Base-by-base conservation (phyloP, 1,139 yeast genomes). In the Casaregolazyma suthepensis region DNA sequence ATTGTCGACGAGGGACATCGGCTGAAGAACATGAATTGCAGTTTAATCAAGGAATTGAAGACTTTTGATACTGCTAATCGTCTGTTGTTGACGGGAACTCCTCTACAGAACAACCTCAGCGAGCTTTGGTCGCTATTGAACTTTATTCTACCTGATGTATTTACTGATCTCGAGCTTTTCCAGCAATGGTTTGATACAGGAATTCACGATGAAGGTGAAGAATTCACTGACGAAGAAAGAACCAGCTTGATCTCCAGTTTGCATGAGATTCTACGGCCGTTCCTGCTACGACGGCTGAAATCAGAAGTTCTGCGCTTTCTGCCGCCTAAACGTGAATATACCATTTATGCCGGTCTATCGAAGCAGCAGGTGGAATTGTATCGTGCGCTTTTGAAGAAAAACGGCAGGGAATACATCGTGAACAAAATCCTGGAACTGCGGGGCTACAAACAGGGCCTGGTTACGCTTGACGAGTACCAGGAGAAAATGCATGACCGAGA, bases 1-100 rank as follows among this genome's bases (percentile, higher is more conserved):
- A 87, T 90, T 50, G 96, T 91, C n/a, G 98, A 91, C 69, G 98
- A 91, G 68, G 98, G 98, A 5, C 98, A 91, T 69, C 75, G 98
- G 45, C 73, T 91, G 59, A 93, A 91, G 63, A 91, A 91, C 65
- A 79, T 83, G 60, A 83, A 90, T 61, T 87, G 96, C 66, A 73
- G 83, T 59, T 74, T 91, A 57, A 85, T 91, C 53, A 78, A 78
- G 53, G 82, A 83, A 57, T 75, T 91, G 59, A 90, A 88, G 63
- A 77, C 76, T 59, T 75, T 88, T 35, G 74, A 79, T 37, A 63
- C 73, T 4, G 75, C 75, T 3, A 91, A 91, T 64, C 74, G 96
- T 57, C 71, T 91, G 50, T 71, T 91, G 43, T 73, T 91, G 15
- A 91, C 98, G 0, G 98, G 98, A 17, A 91, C 99, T 0, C 98